phyloP scores from a whole-genome alignment of 257 asterid species.

The Voacanga thouarsii region DNA sequence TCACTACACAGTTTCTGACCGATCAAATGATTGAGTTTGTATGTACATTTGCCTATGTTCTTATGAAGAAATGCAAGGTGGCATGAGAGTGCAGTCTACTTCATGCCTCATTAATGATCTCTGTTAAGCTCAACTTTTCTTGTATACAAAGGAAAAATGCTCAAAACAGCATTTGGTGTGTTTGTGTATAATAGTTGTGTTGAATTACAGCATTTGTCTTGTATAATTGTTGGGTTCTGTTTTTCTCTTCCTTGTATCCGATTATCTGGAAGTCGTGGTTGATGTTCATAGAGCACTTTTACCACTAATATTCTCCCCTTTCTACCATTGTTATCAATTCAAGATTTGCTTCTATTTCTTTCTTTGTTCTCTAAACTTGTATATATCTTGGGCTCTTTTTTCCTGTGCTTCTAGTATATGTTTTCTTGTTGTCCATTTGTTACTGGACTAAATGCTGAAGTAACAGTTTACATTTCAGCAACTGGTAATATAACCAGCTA shows the following conservation, averaged over 20 bases:
- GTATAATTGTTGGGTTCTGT: no score
- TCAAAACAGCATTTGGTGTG: constrained; percentile 38
- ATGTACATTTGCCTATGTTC: constrained; percentile 7
- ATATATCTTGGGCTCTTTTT: no score
- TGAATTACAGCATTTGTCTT: background rate
- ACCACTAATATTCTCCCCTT: background rate
- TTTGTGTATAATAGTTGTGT: constrained; percentile 38
- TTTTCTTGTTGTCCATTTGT: no score
- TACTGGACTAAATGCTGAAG: no score
- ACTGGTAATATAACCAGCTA: no score
- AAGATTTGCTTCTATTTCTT: no score
- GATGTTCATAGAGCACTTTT: background rate
- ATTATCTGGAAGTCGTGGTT: background rate
- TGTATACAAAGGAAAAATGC: constrained; percentile 31
- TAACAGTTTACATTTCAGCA: no score
- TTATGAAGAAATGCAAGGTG: constrained; percentile 12
- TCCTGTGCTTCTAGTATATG: no score
- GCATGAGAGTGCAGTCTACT: constrained; percentile 22
- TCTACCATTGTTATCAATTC: no score
- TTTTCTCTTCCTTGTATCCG: background rate
- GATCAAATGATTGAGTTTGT: constrained; percentile 19
- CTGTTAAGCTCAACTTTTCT: constrained; percentile 30
- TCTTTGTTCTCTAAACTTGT: no score
- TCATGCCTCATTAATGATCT: constrained; percentile 26
- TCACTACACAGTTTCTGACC: constrained; percentile 16